Conservation (phyloP, 352 stramenopile genomes). For the Phytopythium chamaehyphon region DNA sequence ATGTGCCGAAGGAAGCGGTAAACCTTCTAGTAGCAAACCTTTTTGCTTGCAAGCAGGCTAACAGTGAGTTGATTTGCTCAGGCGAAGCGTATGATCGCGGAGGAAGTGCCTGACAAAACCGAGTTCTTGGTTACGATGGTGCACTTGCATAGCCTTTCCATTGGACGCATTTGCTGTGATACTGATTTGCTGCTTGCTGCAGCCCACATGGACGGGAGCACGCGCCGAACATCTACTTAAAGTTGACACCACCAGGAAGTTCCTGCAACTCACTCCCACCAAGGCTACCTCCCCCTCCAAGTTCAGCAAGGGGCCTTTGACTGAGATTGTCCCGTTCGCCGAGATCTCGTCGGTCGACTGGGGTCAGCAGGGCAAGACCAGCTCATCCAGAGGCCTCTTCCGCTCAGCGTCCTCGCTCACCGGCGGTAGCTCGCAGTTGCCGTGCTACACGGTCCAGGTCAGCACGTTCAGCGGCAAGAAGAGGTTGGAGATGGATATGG, state of each 20-base stretch:
- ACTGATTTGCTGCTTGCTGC: background rate
- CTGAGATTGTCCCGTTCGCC: conserved; percentile 10
- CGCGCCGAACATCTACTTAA: conserved; percentile 33
- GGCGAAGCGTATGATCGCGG: background rate
- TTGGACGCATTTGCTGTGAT: background rate
- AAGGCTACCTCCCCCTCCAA: conserved; percentile 27
- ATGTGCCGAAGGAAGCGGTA: background rate
- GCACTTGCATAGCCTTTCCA: background rate
- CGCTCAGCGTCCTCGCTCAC: conserved; percentile 22
- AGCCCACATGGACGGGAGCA: conserved; percentile 43
- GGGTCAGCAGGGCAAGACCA: conserved; percentile 6
- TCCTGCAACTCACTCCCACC: conserved; percentile 18
- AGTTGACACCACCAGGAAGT: conserved; percentile 17
- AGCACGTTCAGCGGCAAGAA: conserved; percentile 17
- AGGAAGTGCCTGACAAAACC: conserved; percentile 1
- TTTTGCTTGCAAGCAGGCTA: no score
- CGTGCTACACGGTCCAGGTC: conserved; percentile 18
- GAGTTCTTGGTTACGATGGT: conserved; percentile 54
- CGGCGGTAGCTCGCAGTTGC: conserved; percentile 12
- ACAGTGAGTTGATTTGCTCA: no score
- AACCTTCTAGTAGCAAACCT: background rate
- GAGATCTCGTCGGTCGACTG: conserved; percentile 40
- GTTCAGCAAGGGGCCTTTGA: conserved; percentile 13
- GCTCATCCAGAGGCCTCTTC: conserved; percentile 18
- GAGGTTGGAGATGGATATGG: conserved; percentile 40